These are phyloP conservation scores for Nicotiana benthamiana DNA, from an alignment of 257 asterid species.

Conservation along the genomic window DNA sequence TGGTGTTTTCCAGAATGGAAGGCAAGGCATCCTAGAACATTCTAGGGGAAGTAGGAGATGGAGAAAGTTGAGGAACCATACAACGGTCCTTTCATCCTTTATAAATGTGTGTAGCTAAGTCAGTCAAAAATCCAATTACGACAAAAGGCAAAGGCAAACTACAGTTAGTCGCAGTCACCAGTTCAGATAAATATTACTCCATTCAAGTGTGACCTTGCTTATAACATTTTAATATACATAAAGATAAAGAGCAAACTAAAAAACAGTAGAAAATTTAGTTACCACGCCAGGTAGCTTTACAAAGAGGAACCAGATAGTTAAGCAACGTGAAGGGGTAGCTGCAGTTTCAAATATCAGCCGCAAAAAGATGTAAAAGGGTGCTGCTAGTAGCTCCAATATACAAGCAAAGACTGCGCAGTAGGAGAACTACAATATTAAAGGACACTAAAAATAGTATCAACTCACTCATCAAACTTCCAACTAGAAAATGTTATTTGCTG, in stretches of 20 bases:
- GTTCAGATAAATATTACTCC: neutral
- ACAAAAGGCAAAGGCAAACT: no score
- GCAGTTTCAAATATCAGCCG: constrained; percentile 63
- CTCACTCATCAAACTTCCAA: neutral
- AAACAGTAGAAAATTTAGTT: neutral
- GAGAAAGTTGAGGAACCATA: no score
- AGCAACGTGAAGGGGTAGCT: constrained; percentile 68
- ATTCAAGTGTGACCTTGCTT: neutral
- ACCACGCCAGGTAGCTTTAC: constrained; percentile 58
- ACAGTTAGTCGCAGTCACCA: no score
- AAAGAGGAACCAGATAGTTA: constrained; percentile 54
- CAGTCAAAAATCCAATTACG: no score
- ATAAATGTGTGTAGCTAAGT: no score
- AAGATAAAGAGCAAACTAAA: neutral
- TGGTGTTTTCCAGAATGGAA: neutral
- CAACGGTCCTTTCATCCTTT: no score
- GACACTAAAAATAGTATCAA: neutral
- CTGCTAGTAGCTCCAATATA: constrained; percentile 75
- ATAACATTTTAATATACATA: neutral
- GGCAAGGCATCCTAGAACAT: neutral
- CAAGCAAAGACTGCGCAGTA: constrained; percentile 67
- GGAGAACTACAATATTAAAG: neutral
- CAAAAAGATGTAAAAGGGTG: constrained; percentile 73
- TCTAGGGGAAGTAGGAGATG: neutral
- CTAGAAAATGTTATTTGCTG: neutral